A percentile compares a stretch with the other conserved stretches of the same genome.
Conservation (phyloP, 495 filamentous ascomycete genomes). For the Aspergillus hancockii region DNA sequence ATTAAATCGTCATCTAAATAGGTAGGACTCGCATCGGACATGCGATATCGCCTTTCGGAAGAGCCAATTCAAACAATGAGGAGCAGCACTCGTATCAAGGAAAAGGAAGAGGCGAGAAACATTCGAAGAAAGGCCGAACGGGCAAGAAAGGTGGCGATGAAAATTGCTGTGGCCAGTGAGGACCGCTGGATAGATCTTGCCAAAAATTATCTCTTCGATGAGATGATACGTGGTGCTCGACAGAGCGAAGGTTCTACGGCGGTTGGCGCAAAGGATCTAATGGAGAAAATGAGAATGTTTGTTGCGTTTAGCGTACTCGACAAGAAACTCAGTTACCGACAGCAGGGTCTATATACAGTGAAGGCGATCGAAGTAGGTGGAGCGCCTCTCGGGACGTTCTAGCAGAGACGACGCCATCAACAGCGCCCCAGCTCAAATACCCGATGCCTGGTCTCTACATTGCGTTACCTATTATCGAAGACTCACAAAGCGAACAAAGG, state of each 20-base stretch:
- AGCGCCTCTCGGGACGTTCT: background rate
- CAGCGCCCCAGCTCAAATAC: background rate
- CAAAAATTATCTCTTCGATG: conserved; percentile 7
- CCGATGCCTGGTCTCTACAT: conserved; percentile 10
- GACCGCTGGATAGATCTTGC: conserved; percentile 9
- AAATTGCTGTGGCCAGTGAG: background rate
- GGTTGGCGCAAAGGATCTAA: background rate
- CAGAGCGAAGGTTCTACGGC: background rate
- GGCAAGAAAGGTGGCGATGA: background rate
- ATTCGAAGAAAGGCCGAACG: background rate
- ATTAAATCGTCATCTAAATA: no score
- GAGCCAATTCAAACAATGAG: no score
- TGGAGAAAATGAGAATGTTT: conserved; percentile 4
- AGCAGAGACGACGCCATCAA: background rate
- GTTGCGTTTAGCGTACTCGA: background rate
- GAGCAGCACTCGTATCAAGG: no score
- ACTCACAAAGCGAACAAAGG: background rate
- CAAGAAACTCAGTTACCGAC: background rate
- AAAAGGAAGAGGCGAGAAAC: background rate
- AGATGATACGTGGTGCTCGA: conserved; percentile 2
- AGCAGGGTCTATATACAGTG: no score
- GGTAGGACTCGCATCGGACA: no score
- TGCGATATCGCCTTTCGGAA: no score
- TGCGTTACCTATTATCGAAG: conserved; percentile 6
- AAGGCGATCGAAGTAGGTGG: conserved; percentile 4